Base-by-base conservation (phyloP, 2,329 filamentous ascomycete species). In the Venturia carpophila region DNA sequence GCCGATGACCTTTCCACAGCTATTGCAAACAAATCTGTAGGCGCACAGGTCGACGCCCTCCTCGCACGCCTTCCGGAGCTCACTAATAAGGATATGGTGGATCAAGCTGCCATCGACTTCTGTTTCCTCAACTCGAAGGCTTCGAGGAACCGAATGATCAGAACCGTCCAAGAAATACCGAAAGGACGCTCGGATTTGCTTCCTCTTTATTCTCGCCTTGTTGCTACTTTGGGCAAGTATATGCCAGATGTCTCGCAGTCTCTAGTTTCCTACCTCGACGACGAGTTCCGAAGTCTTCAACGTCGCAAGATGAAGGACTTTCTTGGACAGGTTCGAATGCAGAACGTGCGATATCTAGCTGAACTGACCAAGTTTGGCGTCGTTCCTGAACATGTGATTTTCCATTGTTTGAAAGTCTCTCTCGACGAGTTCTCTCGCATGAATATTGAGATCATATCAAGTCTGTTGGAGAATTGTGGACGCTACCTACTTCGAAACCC, bases 381-480 rank as follows among this genome's bases (percentile, higher is more conserved):
- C 41, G 94, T 99, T 10, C 94, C 95, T 0, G 94, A 99, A 75
- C 94, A 99, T 76, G 93, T 99, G 68, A 95, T 99, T 64, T 99
- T 99, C 73, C 94, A 99, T 73, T 99, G 94, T 73, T 85, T 99
- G 71, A 99, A 97, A 76, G 93, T 99, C 74, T 95, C 93, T 70
- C 79, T 99, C 37, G 94, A 99, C 71, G 94, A 99, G 72, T 99
- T 99, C 73, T 97, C 94, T 2, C 86, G 93, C 67, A 97, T 97
- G 90, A 99, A 99, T 72, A 97, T 99, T 68, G 95, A 99, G 75
- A 97, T 99, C 70, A 93, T 99, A 68, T 95, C 92, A 72, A 96
- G 95, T 72, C 81, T 99, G 37, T 82, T 99, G 27, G 94, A 99
- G 75, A 97, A 97, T 69, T 99, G 95, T 72, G 94, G 94, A 55